Conservation (phyloP, 129 eudicot species). For the Solidago caesia region DNA sequence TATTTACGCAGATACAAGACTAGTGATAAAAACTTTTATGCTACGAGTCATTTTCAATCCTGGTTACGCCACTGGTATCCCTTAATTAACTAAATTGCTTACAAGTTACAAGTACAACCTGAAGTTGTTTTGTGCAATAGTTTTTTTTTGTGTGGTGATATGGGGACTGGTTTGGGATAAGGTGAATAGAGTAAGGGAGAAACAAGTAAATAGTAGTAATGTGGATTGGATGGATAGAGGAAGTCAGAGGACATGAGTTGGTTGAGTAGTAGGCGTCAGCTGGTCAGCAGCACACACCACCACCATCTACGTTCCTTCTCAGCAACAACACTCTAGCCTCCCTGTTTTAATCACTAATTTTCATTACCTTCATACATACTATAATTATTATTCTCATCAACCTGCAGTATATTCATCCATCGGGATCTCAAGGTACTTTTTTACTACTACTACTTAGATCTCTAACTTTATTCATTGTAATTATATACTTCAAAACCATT, state of each 20-base stretch:
- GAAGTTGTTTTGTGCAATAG: no score
- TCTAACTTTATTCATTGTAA: not conserved
- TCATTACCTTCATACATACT: not conserved
- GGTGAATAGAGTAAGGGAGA: constrained; percentile 22
- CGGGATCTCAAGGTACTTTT: constrained; percentile 17
- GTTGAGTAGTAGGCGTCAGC: constrained; percentile 29
- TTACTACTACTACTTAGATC: not conserved
- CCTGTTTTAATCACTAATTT: constrained; percentile 19
- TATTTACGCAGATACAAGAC: no score
- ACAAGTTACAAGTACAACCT: no score
- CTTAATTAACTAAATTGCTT: no score
- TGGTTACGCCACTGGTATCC: no score
- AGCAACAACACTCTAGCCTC: constrained; percentile 30
- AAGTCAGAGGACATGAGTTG: constrained; percentile 8
- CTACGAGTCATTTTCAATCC: no score
- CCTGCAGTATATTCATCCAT: not conserved
- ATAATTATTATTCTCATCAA: not conserved
- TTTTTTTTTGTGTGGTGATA: no score
- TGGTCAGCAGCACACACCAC: constrained; percentile 41
- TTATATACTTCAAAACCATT: not conserved
- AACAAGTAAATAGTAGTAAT: constrained; percentile 17
- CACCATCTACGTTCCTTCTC: constrained; percentile 30
- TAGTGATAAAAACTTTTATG: no score
- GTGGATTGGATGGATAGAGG: constrained; percentile 19
- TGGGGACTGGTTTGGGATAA: not conserved